phyloP scores from a whole-genome alignment of 1,139 yeast genomes.

The Scheffersomyces segobiensis region DNA sequence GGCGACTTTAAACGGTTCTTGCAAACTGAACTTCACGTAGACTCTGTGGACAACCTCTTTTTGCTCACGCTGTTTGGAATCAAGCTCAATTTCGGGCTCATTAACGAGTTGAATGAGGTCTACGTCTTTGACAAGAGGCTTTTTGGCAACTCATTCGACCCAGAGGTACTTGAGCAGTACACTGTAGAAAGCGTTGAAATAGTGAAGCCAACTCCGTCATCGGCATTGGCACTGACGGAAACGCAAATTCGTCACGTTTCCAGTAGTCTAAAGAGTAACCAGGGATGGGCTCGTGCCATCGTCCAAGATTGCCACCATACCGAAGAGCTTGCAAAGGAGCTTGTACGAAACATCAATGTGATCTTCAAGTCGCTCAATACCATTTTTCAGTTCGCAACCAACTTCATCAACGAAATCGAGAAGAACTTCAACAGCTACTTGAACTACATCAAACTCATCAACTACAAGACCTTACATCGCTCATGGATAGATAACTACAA shows the following conservation, averaged over 20 bases:
- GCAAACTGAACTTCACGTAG: conserved; percentile 14
- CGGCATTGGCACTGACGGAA: conserved; percentile 9
- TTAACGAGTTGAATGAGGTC: conserved; percentile 49
- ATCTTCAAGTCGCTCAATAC: conserved; percentile 56
- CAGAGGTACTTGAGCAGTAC: neutral
- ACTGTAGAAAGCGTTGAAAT: conserved; percentile 1
- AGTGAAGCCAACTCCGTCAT: conserved; percentile 10
- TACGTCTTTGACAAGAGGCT: conserved; percentile 61
- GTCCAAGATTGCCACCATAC: conserved; percentile 18
- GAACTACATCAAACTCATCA: conserved; percentile 47
- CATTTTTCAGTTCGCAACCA: conserved; percentile 58
- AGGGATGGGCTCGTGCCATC: conserved; percentile 29
- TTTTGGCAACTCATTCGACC: conserved; percentile 24
- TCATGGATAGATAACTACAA: conserved; percentile 51
- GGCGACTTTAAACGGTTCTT: conserved; percentile 18
- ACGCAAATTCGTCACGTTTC: conserved; percentile 19
- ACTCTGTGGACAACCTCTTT: conserved; percentile 46
- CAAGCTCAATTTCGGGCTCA: conserved; percentile 53
- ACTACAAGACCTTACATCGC: conserved; percentile 45
- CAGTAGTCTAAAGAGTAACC: conserved; percentile 22
- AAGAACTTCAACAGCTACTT: conserved; percentile 51
- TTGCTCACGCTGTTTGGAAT: conserved; percentile 68
- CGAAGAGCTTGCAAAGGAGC: conserved; percentile 21
- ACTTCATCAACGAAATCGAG: conserved; percentile 51
- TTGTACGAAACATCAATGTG: conserved; percentile 32